These are phyloP conservation scores for Boletus rubroflammeus DNA, from an alignment of 768 basidiomycete genomes.

Conservation along the genomic window DNA sequence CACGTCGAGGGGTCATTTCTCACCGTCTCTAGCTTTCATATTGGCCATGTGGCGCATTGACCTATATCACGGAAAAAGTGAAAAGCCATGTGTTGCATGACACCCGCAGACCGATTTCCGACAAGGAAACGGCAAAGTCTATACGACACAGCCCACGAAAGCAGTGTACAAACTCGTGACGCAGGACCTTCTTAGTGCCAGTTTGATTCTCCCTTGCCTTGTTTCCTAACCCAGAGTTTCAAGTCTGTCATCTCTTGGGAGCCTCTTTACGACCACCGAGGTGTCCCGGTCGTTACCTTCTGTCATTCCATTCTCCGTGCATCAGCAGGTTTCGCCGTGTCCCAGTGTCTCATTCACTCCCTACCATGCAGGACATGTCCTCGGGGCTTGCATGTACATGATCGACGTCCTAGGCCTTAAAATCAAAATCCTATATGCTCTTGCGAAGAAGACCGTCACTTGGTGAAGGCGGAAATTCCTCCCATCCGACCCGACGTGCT, in stretches of 20 bases:
- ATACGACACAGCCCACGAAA: slow-evolving; percentile 99
- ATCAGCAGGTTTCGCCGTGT: slow-evolving; percentile 85
- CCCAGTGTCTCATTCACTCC: slow-evolving; percentile 92
- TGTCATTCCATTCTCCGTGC: slow-evolving; percentile 84
- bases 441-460: slow-evolving; percentile 92
- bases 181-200: slow-evolving; percentile 93
- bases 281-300: slow-evolving; percentile 76
- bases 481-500: slow-evolving; percentile 89
- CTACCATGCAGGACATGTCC: slow-evolving; percentile 95
- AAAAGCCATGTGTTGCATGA: neutral
- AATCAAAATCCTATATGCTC: slow-evolving; percentile 95
- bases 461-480: slow-evolving; percentile 92
- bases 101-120: slow-evolving; percentile 85
- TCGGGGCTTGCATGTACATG: slow-evolving; percentile 96
- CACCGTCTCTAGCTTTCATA: slow-evolving; percentile 67
- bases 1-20: slow-evolving; percentile 39
- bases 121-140: slow-evolving; percentile 94
- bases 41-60: slow-evolving; percentile 93
- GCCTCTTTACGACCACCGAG: slow-evolving; percentile 70
- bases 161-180: slow-evolving; percentile 97
- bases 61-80: slow-evolving; percentile 90
- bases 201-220: slow-evolving; percentile 22
- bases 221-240: neutral
- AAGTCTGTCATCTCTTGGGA: slow-evolving; percentile 64
- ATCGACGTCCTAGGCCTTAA: slow-evolving; percentile 93